phyloP scores from a whole-genome alignment of 768 basidiomycete genomes.

The Tylopilus rubrobrunneus region DNA sequence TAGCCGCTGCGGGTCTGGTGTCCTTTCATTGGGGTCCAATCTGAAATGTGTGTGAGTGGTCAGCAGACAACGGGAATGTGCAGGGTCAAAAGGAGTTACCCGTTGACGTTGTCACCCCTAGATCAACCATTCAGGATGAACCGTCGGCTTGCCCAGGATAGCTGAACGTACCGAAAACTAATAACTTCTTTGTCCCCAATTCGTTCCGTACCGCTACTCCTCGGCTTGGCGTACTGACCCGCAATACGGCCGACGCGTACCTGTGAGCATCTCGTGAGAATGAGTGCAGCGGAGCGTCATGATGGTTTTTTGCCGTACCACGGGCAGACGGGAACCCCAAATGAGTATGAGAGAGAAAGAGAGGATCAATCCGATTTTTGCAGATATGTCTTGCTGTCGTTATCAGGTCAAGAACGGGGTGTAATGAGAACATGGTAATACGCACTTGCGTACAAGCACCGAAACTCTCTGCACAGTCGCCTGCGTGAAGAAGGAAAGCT shows the following conservation, averaged over 20 bases:
- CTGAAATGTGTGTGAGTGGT: slow-evolving; percentile 22
- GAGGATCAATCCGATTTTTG: slow-evolving; percentile 86
- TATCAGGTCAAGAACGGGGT: slow-evolving; percentile 1
- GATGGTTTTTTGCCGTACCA: slow-evolving; percentile 48
- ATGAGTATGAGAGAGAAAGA: slow-evolving; percentile 94
- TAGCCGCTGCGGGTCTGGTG: slow-evolving; percentile 86
- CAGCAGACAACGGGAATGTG: neutral
- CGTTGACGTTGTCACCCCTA: slow-evolving; percentile 97
- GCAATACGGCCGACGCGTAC: slow-evolving; percentile 88
- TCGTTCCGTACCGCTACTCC: slow-evolving; percentile 78
- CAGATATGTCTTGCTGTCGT: slow-evolving; percentile 77
- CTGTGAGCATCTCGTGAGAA: slow-evolving; percentile 32
- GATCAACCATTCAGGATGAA: neutral
- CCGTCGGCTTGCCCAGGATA: neutral
- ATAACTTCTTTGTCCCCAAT: slow-evolving; percentile 72
- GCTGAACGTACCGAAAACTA: slow-evolving; percentile 72
- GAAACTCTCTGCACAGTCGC: slow-evolving; percentile 97
- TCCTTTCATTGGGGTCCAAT: slow-evolving; percentile 71
- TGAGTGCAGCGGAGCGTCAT: neutral
- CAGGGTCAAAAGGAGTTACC: slow-evolving; percentile 40
- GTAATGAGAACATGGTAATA: slow-evolving; percentile 14
- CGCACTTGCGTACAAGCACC: slow-evolving; percentile 83
- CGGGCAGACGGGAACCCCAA: slow-evolving; percentile 90
- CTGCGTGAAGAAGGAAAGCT: slow-evolving; percentile 94
- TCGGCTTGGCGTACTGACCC: slow-evolving; percentile 94